Base-by-base conservation (phyloP, 176 grass and related monocot species). In the Guadua angustifolia region DNA sequence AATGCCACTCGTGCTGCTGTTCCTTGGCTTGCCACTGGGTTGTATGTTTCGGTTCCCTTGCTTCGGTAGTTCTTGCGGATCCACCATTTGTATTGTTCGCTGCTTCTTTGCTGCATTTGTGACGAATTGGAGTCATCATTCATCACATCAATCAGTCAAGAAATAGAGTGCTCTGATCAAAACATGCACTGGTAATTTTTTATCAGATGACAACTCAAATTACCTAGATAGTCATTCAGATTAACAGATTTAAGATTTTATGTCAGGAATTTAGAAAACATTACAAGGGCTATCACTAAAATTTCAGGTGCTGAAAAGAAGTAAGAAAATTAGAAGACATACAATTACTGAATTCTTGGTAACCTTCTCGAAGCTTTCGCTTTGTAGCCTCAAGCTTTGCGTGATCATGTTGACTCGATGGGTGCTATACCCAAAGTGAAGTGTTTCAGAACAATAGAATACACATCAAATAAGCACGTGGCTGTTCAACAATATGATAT, bases 311-410 rank as follows among this genome's bases (percentile, higher is more conserved):
- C 15, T 50, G 11, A 47, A 57, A 40, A 62, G 0, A 40, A 35
- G 11, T 40, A 58, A 17, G 5, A 22, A 71, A 55, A 33, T 43
- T 19, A 65, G 0, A 40, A 19, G 0, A 22, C 73, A 2, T 73
- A 92, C 92, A 87, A 21, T 92, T 88, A 39, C 61, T 86, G 65
- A 88, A 81, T 77, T 91, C 87, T 87, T 94, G 89, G 64, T 94
- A 92, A 40, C 89, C 89, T 46, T 94, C 92, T 58, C 92, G 87
- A 66, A 94, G 89, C 77, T 89, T 92, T 33, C 87, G 79, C 56
- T 89, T 94, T 32, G 92, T 74, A 42, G 59, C 64, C 70, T 94
- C 87, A 1, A 92, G 73, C 63, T 91, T 94, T 32, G 84, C 81
- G 0, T 82, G 53, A 29, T 73, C 83, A 2, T 42, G 56, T 5